A percentile compares a stretch with the other conserved stretches of the same genome.
Evolutionary conservation across 176 grass and related monocot genomes (phyloP).

Genomic region (Musa acuminata): DNA sequence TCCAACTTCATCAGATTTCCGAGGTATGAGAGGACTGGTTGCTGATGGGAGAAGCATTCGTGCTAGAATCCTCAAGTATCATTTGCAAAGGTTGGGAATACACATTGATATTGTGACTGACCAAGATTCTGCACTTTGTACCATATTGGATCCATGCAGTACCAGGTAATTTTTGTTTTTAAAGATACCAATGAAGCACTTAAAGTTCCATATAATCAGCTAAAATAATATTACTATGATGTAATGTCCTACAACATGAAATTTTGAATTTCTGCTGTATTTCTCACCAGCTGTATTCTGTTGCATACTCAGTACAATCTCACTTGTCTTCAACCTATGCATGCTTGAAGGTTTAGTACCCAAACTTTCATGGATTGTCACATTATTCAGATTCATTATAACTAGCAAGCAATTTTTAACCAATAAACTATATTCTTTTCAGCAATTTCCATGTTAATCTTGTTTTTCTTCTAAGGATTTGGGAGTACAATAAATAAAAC

Average conservation of each 20-base stretch:
- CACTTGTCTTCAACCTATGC: no score
- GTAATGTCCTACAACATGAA: no score
- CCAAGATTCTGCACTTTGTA: slow-evolving; percentile 38
- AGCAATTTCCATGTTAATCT: background rate
- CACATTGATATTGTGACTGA: slow-evolving; percentile 39
- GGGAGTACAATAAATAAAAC: no score
- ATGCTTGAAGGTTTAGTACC: no score
- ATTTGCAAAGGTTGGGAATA: slow-evolving; percentile 85
- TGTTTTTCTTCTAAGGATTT: background rate
- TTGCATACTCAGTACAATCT: no score
- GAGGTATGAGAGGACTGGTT: slow-evolving; percentile 61
- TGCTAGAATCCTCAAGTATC: slow-evolving; percentile 67
- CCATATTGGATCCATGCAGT: slow-evolving; percentile 46
- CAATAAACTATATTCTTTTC: background rate
- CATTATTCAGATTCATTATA: no score
- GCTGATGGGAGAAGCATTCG: slow-evolving; percentile 53
- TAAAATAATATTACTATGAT: no score
- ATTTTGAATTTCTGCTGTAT: no score
- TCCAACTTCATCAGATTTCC: slow-evolving; percentile 40
- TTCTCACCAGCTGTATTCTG: no score
- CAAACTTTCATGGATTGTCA: background rate
- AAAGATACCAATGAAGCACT: background rate
- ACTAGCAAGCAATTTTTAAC: no score
- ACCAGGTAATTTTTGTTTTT: slow-evolving; percentile 33
- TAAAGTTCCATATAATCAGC: background rate